Evolutionary conservation across 306 rosid species (phyloP), one percentile per base, ranked within the genome.

Genomic region (Vigna unguiculata): DNA sequence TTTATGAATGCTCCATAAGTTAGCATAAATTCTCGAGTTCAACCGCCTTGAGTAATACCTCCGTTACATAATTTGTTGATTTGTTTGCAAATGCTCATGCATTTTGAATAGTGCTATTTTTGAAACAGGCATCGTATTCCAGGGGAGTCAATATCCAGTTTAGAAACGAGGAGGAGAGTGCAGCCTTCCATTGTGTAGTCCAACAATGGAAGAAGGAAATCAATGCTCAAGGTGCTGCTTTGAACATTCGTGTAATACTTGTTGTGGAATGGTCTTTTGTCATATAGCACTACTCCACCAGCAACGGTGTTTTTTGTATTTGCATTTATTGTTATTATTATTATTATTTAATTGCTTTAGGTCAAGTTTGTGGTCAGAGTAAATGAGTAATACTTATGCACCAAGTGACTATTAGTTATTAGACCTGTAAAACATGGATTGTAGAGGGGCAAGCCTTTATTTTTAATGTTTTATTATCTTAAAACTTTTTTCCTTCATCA

Each of bases 81-180:
- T 74, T 43, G 14, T 34, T 60, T 74, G 30, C 71, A 32, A 69
- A 73, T 77, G 47, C 15, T 64, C 57, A 30, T 36, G 72, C 59
- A 53, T 60, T 53, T 78, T 82, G 74, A 82, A 57, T 12, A n/a
- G 72, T 79, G 77, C 46, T 78, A 32, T 43, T 80, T 84, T 78
- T 89, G 79, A 69, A 82, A 71, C 89, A 92, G 97, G 74, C 84
- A 49, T 57, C 81, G n/a, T 88, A 82, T 79, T 84, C 96, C 6
- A 88, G 72, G 64, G 98, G 91, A 71, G 76, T 92, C 69, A 63
- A 81, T 53, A 63, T 92, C 62, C 89, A 76, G 62, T 95, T 95
- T 89, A 89, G 81, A 78, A 88, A 83, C 21, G 93, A 90, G 87
- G 91, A 85, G 74, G 97, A 92, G 52, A 84, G 95, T 81, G 85